These are phyloP conservation scores for Serendipita vermifera DNA, from an alignment of 768 basidiomycete genomes.

Conservation along the genomic window DNA sequence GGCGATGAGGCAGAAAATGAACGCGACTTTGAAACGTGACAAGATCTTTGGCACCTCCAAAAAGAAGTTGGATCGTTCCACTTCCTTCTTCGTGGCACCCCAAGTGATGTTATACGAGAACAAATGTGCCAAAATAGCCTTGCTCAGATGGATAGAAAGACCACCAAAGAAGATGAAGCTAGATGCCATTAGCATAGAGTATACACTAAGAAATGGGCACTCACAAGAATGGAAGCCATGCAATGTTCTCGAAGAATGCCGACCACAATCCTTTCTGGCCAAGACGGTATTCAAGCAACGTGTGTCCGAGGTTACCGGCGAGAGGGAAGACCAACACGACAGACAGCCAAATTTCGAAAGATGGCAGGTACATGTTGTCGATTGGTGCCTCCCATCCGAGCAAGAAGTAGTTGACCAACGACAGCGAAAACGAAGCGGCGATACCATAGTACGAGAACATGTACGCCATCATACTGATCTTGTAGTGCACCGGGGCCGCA, in stretches of 20 bases:
- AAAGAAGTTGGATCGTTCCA: slow-evolving; percentile 82
- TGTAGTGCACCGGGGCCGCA: slow-evolving; percentile 3
- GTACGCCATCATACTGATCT: slow-evolving; percentile 9
- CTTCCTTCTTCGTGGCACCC: slow-evolving; percentile 74
- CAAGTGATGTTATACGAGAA: slow-evolving; percentile 52
- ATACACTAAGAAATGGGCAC: slow-evolving; percentile 11
- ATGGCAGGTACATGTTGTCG: slow-evolving; percentile 65
- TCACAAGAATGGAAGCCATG: slow-evolving; percentile 32
- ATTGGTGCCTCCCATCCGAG: slow-evolving; percentile 61
- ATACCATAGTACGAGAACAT: slow-evolving; percentile 31
- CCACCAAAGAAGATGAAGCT: slow-evolving; percentile 6
- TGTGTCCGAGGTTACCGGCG: slow-evolving; percentile 56
- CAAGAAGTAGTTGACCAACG: slow-evolving; percentile 58
- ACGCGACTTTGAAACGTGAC: slow-evolving; percentile 59
- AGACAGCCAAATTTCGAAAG: slow-evolving; percentile 71
- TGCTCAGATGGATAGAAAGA: slow-evolving; percentile 41
- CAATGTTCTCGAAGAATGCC: slow-evolving; percentile 24
- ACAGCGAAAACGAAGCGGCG: slow-evolving; percentile 51
- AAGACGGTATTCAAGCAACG: slow-evolving; percentile 58
- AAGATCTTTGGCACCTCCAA: slow-evolving; percentile 75
- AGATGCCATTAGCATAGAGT: neutral
- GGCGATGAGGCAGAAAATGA: slow-evolving; percentile 39
- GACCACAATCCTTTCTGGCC: slow-evolving; percentile 29
- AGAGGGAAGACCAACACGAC: slow-evolving; percentile 68
- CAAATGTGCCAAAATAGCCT: slow-evolving; percentile 42